Base-by-base conservation (phyloP, 176 grass and related monocot genomes). In the Elymus sibiricus region DNA sequence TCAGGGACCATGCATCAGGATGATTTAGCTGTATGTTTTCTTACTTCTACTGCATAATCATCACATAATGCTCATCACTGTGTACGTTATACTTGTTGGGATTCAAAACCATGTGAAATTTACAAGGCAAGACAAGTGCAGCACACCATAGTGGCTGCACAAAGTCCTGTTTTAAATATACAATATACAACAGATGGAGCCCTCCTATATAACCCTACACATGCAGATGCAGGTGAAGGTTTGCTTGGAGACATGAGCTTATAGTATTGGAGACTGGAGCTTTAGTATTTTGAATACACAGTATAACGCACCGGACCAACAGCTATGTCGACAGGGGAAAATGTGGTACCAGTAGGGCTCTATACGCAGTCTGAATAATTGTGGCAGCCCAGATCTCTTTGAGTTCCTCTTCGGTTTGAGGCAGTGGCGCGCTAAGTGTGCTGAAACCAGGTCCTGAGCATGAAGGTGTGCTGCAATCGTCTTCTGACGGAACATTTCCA, bases 321-420 rank as follows among this genome's bases (percentile, higher is more conserved):
- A n/a, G n/a, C n/a, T n/a, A n/a, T n/a, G n/a, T n/a, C n/a, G n/a
- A n/a, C n/a, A n/a, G n/a, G n/a, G n/a, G n/a, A n/a, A n/a, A n/a
- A n/a, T n/a, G n/a, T n/a, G n/a, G n/a, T n/a, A n/a, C 95, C 93
- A 98, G 88, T 55, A 95, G 93, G 43, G 89, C 93, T 87, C 96
- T 91, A 85, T 94, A 98, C 53, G 86, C 83, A 29, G 92, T 95
- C 70, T 98, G 96, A 94, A 98, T 91, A 87, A 94, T 49, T 68
- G 86, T 94, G 43, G 93, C 93, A 84, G 96, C 93, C 88, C 84
- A 87, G 68, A 92, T 93, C 73, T 94, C 88, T 70, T 66, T 76
- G 22, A 68, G 68, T 27, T 85, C 87, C 60, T 82, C 73, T 89
- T 95, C 87, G 74, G 85, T 90, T 76, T 92, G 89, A 82, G 69